phyloP scores from a whole-genome alignment of 2,329 filamentous ascomycete genomes.

The Rasamsonia emersonii region DNA sequence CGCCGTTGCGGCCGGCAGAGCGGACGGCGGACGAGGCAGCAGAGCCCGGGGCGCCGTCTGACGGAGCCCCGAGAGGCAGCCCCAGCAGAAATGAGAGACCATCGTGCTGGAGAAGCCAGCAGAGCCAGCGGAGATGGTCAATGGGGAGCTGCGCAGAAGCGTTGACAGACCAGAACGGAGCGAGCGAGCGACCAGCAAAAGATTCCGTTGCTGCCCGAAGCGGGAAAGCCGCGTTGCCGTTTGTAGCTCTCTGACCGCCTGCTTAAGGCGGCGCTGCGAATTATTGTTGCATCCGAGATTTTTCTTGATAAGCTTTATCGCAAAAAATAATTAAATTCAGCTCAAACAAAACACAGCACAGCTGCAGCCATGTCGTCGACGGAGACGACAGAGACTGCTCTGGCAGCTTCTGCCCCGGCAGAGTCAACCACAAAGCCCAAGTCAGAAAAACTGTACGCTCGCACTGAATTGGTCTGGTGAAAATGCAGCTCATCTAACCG shows the following conservation, averaged over 20 bases:
- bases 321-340: constrained; percentile 5
- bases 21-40: constrained; percentile 25
- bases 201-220: constrained; percentile 15
- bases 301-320: constrained; percentile 15
- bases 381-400: constrained; percentile 17
- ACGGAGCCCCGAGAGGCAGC: constrained; percentile 46
- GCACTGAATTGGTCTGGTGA: too few relatives aligned
- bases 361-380: constrained; percentile 19
- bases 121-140: constrained; percentile 20
- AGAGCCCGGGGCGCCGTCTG: constrained; percentile 31
- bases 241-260: constrained; percentile 14
- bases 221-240: constrained; percentile 14
- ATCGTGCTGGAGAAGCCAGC: constrained; percentile 34
- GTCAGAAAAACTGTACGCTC: constrained; percentile 33
- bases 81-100: constrained; percentile 52
- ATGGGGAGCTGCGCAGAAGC: constrained; percentile 12
- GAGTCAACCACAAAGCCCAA: constrained; percentile 19
- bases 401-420: constrained; percentile 8
- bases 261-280: constrained; percentile 19
- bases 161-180: constrained; percentile 7
- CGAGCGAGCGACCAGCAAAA: constrained; percentile 13
- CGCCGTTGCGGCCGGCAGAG: constrained; percentile 38
- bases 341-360: constrained; percentile 3
- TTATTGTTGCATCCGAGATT: constrained; percentile 22
- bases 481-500: too few relatives aligned